Conservation (phyloP, 2,329 filamentous ascomycete genomes). For the Aspergillus persii region DNA sequence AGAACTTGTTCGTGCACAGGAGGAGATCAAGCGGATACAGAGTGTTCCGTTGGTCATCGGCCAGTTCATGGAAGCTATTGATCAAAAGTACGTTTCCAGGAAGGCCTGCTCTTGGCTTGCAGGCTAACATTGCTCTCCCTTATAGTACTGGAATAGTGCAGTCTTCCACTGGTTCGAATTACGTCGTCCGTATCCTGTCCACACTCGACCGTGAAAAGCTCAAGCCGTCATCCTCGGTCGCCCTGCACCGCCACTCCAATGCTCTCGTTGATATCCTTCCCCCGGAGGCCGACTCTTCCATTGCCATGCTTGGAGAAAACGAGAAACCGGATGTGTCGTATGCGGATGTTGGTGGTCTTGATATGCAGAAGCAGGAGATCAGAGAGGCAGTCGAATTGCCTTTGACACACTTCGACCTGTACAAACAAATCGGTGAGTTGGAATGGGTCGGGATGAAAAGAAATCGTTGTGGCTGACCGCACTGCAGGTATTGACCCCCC, state of each 20-base stretch:
- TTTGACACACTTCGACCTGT: constrained; percentile 95
- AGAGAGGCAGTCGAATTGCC: constrained; percentile 95
- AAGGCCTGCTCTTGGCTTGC: neutral
- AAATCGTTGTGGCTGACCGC: constrained; percentile 19
- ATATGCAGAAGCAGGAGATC: constrained; percentile 99
- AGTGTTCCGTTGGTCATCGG: constrained; percentile 97
- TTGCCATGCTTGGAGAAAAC: constrained; percentile 93
- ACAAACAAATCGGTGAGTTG: constrained; percentile 83
- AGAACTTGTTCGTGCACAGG: constrained; percentile 93
- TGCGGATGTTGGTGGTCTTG: constrained; percentile 92
- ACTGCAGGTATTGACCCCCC: constrained; percentile 77
- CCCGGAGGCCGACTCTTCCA: constrained; percentile 97
- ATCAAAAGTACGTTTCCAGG: constrained; percentile 75
- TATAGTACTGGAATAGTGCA: constrained; percentile 93
- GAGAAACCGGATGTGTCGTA: constrained; percentile 99
- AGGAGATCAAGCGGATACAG: constrained; percentile 99
- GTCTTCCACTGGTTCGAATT: constrained; percentile 97
- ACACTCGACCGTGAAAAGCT: constrained; percentile 97
- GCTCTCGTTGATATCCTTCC: constrained; percentile 97
- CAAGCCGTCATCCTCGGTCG: constrained; percentile 96
- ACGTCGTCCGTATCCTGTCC: constrained; percentile 96
- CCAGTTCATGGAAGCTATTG: constrained; percentile 99
- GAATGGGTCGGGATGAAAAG: neutral
- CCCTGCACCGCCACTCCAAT: constrained; percentile 96
- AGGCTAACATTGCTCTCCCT: constrained; percentile 2